A percentile compares a stretch with the other conserved stretches of the same genome.
Evolutionary conservation across 2,329 filamentous ascomycete genomes (phyloP).

Genomic region (Scedosporium minutisporum): DNA sequence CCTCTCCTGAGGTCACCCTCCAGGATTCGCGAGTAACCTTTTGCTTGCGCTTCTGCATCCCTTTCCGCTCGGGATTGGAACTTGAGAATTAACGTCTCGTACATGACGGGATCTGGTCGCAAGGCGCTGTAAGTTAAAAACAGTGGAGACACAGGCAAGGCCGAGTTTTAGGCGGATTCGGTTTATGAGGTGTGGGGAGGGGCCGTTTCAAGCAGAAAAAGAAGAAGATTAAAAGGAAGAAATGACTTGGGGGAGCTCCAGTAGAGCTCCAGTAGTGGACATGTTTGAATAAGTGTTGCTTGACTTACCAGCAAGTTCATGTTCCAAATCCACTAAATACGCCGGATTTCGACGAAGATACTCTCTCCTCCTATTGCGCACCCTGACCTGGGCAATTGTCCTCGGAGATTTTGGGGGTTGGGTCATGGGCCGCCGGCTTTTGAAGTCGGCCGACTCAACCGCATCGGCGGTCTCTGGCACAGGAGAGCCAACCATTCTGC

Average conservation of each 20-base stretch:
- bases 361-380: conserved; percentile 68
- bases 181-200: background rate
- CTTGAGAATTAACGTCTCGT: conserved; percentile 68
- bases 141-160: background rate
- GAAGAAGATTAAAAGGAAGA: background rate
- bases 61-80: conserved; percentile 68
- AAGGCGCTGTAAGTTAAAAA: background rate
- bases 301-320: conserved; percentile 42
- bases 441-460: background rate
- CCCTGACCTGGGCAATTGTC: conserved; percentile 37
- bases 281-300: background rate
- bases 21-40: conserved; percentile 70
- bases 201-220: background rate
- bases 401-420: conserved; percentile 32
- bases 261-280: background rate
- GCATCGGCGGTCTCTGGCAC: no score
- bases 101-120: conserved; percentile 61
- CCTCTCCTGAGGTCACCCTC: conserved; percentile 69
- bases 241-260: no score
- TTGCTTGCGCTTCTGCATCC: conserved; percentile 59
- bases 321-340: conserved; percentile 54
- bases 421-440: conserved; percentile 28
- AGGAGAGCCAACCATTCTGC: no score
- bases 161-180: background rate
- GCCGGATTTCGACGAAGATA: conserved; percentile 64